phyloP scores from a whole-genome alignment of 1,139 yeast species.

The Blastobotrys serpentis region DNA sequence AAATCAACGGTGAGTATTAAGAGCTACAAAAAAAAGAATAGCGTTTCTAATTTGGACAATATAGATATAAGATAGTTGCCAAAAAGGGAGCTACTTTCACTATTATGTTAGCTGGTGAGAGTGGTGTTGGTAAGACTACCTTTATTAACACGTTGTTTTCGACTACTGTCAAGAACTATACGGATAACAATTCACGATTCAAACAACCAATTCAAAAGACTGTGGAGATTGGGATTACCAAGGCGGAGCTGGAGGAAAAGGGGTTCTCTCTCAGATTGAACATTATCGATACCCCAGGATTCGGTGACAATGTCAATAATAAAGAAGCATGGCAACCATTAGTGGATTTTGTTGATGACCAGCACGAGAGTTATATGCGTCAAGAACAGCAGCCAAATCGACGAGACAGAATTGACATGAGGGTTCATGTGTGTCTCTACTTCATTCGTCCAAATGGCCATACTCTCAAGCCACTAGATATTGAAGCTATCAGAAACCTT shows the following conservation, averaged over 20 bases:
- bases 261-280: conserved; percentile 82
- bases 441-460: conserved; percentile 97
- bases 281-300: conserved; percentile 95
- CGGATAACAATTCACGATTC: conserved; percentile 67
- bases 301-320: conserved; percentile 95
- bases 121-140: conserved; percentile 87
- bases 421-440: conserved; percentile 94
- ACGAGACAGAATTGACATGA: conserved; percentile 56
- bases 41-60: conserved; percentile 11
- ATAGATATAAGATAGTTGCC: conserved; percentile 83
- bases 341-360: conserved; percentile 92
- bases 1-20: conserved; percentile 68
- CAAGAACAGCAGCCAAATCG: conserved; percentile 96
- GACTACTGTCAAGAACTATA: conserved; percentile 57
- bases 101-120: conserved; percentile 93
- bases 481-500: conserved; percentile 86
- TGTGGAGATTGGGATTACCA: conserved; percentile 83
- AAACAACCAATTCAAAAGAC: conserved; percentile 76
- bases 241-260: conserved; percentile 92
- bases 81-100: conserved; percentile 89
- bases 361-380: conserved; percentile 89
- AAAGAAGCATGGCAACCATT: conserved; percentile 92
- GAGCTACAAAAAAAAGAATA: no score
- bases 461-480: conserved; percentile 88
- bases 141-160: conserved; percentile 84